Conservation (phyloP, 1,284 basidiomycete species). For the Prillingera fragicola region DNA sequence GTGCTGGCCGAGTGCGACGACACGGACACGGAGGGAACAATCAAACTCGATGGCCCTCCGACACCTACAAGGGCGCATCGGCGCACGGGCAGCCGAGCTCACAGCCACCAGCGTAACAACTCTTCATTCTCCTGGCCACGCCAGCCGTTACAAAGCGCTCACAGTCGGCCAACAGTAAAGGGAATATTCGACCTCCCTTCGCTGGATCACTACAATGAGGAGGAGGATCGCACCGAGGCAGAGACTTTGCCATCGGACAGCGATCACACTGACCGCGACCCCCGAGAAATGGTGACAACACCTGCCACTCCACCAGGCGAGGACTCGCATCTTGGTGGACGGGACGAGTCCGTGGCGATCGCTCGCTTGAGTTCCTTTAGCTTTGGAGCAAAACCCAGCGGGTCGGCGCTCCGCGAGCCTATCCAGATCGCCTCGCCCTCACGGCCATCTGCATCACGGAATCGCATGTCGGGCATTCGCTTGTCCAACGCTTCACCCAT, state of each 20-base stretch:
- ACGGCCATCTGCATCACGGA: constrained; percentile 5
- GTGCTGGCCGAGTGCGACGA: neutral
- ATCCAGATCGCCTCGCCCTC: constrained; percentile 1
- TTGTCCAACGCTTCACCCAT: constrained; percentile 3
- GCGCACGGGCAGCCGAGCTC: constrained; percentile 4
- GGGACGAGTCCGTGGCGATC: constrained; percentile 15
- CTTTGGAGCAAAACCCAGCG: constrained; percentile 34
- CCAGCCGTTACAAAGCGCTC: constrained; percentile 1
- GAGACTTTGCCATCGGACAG: neutral
- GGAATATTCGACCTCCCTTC: constrained; percentile 14
- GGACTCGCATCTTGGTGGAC: constrained; percentile 4
- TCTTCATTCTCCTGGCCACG: constrained; percentile 15
- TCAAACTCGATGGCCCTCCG: constrained; percentile 1
- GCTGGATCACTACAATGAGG: constrained; percentile 3
- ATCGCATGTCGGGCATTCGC: constrained; percentile 13
- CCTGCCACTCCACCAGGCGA: constrained; percentile 31
- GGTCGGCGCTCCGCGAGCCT: constrained; percentile 6
- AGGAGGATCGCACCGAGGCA: constrained; percentile 2
- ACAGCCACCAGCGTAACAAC: constrained; percentile 12
- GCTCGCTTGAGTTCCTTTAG: constrained; percentile 32
- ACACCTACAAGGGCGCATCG: neutral
- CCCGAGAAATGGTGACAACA: constrained; percentile 30
- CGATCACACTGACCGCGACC: constrained; percentile 1
- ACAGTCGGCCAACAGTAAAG: constrained; percentile 3
- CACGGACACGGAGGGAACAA: neutral